These are phyloP conservation scores for Phytophthora pini DNA, from an alignment of 352 stramenopile genomes.

Conservation along the genomic window DNA sequence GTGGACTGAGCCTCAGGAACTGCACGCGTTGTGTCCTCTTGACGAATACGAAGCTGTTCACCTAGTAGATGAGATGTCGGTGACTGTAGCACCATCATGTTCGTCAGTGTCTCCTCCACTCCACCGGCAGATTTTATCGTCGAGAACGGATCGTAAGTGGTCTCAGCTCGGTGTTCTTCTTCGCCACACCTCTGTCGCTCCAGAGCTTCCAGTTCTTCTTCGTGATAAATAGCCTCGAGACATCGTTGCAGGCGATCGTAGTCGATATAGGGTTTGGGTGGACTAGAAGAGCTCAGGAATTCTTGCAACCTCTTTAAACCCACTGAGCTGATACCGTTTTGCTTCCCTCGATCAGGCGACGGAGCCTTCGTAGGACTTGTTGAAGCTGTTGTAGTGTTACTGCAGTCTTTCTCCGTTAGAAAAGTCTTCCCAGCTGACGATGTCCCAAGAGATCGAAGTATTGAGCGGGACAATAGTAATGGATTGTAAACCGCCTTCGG, in stretches of 20 bases:
- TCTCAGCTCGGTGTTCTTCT: slow-evolving; percentile 25
- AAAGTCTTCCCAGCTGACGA: slow-evolving; percentile 52
- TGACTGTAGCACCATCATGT: slow-evolving; percentile 38
- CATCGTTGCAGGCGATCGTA: slow-evolving; percentile 32
- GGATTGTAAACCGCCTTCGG: slow-evolving; percentile 47
- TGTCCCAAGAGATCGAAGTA: slow-evolving; percentile 27
- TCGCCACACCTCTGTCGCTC: slow-evolving; percentile 21
- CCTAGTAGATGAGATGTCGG: slow-evolving; percentile 33
- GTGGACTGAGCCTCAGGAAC: not conserved
- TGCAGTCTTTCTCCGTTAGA: slow-evolving; percentile 43
- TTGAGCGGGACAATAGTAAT: slow-evolving; percentile 41
- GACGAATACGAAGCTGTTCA: slow-evolving; percentile 56
- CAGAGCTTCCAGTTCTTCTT: slow-evolving; percentile 42
- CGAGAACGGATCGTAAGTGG: slow-evolving; percentile 63
- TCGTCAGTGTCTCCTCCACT: slow-evolving; percentile 53
- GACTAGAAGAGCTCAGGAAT: slow-evolving; percentile 4
- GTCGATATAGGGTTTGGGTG: slow-evolving; percentile 11
- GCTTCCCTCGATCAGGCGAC: not conserved
- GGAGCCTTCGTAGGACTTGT: not conserved
- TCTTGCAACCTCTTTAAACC: slow-evolving; percentile 11
- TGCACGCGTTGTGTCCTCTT: slow-evolving; percentile 49
- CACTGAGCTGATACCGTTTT: slow-evolving; percentile 3
- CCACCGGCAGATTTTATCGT: slow-evolving; percentile 59
- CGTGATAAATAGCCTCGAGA: slow-evolving; percentile 45
- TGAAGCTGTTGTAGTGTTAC: not conserved